phyloP scores from a whole-genome alignment of 768 basidiomycete species.

The Mycena kentingensis region DNA sequence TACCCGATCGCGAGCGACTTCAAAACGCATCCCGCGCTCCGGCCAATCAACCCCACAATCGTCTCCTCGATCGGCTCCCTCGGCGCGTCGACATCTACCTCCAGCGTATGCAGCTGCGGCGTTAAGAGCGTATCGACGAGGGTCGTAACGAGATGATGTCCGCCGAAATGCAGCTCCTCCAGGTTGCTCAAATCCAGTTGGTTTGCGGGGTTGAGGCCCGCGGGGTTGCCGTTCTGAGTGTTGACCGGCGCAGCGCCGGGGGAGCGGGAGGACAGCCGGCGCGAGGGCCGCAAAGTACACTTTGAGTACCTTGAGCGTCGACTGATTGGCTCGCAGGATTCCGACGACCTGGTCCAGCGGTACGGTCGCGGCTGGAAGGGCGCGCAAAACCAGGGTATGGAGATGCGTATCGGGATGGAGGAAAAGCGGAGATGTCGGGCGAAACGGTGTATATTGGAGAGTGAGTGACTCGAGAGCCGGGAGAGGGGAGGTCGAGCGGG shows the following conservation, averaged over 20 bases:
- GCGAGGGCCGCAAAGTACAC: conserved; percentile 65
- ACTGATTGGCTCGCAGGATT: conserved; percentile 60
- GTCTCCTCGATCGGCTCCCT: conserved; percentile 76
- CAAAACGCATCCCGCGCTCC: conserved; percentile 59
- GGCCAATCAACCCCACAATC: conserved; percentile 59
- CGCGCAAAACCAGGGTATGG: conserved; percentile 60
- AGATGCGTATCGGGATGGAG: conserved; percentile 45
- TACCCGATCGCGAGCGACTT: conserved; percentile 66
- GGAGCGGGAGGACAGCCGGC: conserved; percentile 59
- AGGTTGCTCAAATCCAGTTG: conserved; percentile 51
- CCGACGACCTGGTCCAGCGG: conserved; percentile 70
- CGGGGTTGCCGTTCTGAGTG: background rate
- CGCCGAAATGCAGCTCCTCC: conserved; percentile 59
- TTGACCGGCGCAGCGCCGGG: conserved; percentile 4
- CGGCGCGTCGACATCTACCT: conserved; percentile 64
- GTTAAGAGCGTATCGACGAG: conserved; percentile 63
- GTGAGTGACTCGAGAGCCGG: conserved; percentile 59
- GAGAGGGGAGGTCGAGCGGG: conserved; percentile 32
- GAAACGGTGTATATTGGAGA: conserved; percentile 73
- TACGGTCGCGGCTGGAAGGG: conserved; percentile 62
- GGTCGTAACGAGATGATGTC: conserved; percentile 63
- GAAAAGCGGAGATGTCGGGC: conserved; percentile 76
- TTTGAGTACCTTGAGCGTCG: conserved; percentile 53
- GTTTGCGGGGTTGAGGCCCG: background rate
- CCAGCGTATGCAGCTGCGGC: conserved; percentile 59